Evolutionary conservation across 805 yeast genomes (phyloP), one percentile per base, ranked within the genome.

Genomic region (Schwanniomyces polymorphus): DNA sequence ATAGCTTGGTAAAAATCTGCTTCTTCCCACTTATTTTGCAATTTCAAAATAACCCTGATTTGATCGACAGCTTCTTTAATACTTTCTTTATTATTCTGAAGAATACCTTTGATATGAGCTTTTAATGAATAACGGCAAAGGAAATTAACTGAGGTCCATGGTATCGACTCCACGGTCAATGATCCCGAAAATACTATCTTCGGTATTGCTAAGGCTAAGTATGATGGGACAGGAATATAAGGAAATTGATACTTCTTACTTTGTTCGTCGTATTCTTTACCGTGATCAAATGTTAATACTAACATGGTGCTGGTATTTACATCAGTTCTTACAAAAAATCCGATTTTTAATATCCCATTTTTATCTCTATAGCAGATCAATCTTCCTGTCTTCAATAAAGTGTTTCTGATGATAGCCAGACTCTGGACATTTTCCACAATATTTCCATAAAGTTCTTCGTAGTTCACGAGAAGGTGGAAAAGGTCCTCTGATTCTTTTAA

Each of bases 351-450:
- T 12, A 64, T 60, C 4, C 65, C 75, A 6, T 69, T 59, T 5
- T 63, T 61, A 57, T 83, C 85, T 49, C 81, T 74, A 61, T 70
- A 89, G 5, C 84, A 73, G 44, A 88, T 57, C 42, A 86, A 59
- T 49, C 86, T 72, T 2, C 91, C 92, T 1, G 66, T 59, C 45
- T 65, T 72, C 43, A 87, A 64, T 16, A 67, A 48, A 34, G 75
- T 65, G 28, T 73, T 72, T 45, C 79, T 74, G n/a, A 79, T 65
- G 2, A 72, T 57, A 1, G 85, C 74, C 42, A 78, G 69, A 38
- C 72, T 70, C 35, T 76, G 64, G n/a, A 80, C 59, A 41, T 78
- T 81, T 5, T 58, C 57, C 38, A 84, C 71, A 43, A 87, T 68
- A 14, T 74, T 63, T 0, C 71, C 67, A 44, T 79, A 77, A 6